These are phyloP conservation scores for Penicillium sp. DNA, from an alignment of 2,329 filamentous ascomycete genomes.

Conservation along the genomic window DNA sequence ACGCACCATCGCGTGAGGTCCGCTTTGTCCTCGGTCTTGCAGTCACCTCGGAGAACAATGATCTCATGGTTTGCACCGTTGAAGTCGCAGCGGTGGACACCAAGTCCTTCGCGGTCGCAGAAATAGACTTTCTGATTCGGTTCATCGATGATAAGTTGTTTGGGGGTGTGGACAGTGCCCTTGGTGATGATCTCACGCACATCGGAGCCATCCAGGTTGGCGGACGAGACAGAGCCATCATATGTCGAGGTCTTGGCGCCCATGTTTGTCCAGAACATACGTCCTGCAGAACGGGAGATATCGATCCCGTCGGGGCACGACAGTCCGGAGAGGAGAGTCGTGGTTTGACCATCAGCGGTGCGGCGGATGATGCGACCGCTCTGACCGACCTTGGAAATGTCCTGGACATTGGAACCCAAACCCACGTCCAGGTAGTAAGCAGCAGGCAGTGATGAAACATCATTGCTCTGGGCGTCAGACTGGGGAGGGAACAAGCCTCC, in stretches of 20 bases:
- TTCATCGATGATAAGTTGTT: constrained; percentile 36
- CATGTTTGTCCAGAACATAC: constrained; percentile 51
- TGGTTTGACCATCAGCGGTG: too few species aligned
- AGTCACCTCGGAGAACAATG: constrained; percentile 37
- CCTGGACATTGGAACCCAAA: too few species aligned
- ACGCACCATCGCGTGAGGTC: constrained; percentile 48
- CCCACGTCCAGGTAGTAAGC: too few species aligned
- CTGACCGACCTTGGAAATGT: too few species aligned
- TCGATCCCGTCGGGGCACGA: constrained; percentile 45
- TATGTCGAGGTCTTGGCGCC: constrained; percentile 34
- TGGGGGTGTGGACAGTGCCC: constrained; percentile 48
- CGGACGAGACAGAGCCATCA: constrained; percentile 42
- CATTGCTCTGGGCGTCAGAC: too few species aligned
- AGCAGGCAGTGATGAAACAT: too few species aligned
- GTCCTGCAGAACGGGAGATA: constrained; percentile 28
- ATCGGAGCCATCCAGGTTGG: constrained; percentile 48
- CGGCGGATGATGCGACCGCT: too few species aligned
- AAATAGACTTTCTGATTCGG: constrained; percentile 33
- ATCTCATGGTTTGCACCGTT: constrained; percentile 34
- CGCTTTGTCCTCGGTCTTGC: constrained; percentile 24
- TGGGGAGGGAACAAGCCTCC: constrained; percentile 41
- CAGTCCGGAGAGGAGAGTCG: too few species aligned
- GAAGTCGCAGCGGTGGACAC: constrained; percentile 33
- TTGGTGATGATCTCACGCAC: constrained; percentile 39
- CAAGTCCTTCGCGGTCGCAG: constrained; percentile 42